Percentiles rank a stretch among this genome's conserved stretches.
These are phyloP conservation scores for Trematosphaeria pertusa DNA, from an alignment of 2,329 filamentous ascomycete genomes.

Conservation along the genomic window DNA sequence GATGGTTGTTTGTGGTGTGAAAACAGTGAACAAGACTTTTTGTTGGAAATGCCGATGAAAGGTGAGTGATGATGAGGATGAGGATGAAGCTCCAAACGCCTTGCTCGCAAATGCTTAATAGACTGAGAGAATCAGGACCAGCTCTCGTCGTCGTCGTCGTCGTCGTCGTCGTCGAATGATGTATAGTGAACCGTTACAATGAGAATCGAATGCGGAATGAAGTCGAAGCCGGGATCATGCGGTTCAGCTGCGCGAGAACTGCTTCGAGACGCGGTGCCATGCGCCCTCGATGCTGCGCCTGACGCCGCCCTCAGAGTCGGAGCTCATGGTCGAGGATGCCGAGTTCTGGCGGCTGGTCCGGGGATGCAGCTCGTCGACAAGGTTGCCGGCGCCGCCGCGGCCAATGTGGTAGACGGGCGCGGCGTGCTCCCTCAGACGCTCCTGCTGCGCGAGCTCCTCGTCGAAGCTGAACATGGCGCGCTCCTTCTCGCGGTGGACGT, in stretches of 20 bases:
- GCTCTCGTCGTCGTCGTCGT: constrained; percentile 36
- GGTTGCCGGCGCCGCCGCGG: constrained; percentile 67
- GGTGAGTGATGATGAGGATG: constrained; percentile 4
- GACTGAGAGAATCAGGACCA: constrained; percentile 50
- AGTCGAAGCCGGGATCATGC: neutral
- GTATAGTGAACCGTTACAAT: neutral
- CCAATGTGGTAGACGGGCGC: constrained; percentile 71
- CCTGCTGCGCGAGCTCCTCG: constrained; percentile 67
- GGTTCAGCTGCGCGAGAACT: constrained; percentile 40
- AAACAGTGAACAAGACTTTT: constrained; percentile 24
- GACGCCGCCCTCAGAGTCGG: constrained; percentile 33
- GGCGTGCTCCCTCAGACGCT: constrained; percentile 60
- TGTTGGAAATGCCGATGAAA: constrained; percentile 8
- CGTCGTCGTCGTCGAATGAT: too few relatives aligned
- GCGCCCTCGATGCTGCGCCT: constrained; percentile 45
- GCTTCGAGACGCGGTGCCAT: constrained; percentile 42
- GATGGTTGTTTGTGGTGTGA: constrained; percentile 37
- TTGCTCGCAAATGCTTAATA: constrained; percentile 31
- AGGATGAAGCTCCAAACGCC: constrained; percentile 25
- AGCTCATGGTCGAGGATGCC: constrained; percentile 28
- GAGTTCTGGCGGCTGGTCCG: constrained; percentile 37
- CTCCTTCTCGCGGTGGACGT: constrained; percentile 62
- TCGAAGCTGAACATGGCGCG: constrained; percentile 72
- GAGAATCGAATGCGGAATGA: neutral
- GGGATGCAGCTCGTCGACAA: constrained; percentile 49